phyloP scores from a whole-genome alignment of 2,329 filamentous ascomycete species.

The Diaporthe australafricana region DNA sequence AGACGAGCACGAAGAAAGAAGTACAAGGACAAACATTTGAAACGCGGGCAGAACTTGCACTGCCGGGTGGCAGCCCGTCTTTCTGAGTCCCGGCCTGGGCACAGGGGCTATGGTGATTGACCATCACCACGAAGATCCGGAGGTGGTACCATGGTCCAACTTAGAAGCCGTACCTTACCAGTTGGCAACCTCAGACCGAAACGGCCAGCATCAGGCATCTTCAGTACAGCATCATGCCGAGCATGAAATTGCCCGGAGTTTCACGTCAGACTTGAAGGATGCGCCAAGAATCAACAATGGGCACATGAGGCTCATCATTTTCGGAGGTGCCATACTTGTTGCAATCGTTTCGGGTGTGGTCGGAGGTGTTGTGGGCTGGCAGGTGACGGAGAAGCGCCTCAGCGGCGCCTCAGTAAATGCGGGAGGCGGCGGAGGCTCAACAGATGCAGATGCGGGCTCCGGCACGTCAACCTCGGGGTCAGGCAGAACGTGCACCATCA shows the following conservation, averaged over 20 bases:
- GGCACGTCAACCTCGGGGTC: neutral
- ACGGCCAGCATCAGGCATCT: neutral
- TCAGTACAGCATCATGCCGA: neutral
- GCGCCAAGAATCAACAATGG: neutral
- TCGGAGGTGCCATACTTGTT: conserved; percentile 11
- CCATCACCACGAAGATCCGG: conserved; percentile 1
- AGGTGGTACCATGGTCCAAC: conserved; percentile 15
- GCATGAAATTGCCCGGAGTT: neutral
- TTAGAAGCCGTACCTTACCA: neutral
- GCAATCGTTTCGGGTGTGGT: conserved; percentile 1
- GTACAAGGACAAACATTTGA: too few species aligned
- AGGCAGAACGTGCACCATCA: neutral
- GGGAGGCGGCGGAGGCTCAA: neutral
- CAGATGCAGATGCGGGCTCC: neutral
- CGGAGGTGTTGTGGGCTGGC: conserved; percentile 5
- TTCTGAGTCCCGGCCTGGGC: neutral
- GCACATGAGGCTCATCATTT: neutral
- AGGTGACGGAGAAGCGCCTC: conserved; percentile 4
- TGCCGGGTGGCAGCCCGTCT: neutral
- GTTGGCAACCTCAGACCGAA: neutral
- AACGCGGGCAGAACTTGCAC: too few species aligned
- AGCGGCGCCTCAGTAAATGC: neutral
- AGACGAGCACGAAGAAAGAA: too few species aligned
- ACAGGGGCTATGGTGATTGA: neutral
- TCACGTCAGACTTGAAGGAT: neutral